These are phyloP conservation scores for Vitis vinifera DNA, from an alignment of 164 flowering plant species.

Conservation along the genomic window DNA sequence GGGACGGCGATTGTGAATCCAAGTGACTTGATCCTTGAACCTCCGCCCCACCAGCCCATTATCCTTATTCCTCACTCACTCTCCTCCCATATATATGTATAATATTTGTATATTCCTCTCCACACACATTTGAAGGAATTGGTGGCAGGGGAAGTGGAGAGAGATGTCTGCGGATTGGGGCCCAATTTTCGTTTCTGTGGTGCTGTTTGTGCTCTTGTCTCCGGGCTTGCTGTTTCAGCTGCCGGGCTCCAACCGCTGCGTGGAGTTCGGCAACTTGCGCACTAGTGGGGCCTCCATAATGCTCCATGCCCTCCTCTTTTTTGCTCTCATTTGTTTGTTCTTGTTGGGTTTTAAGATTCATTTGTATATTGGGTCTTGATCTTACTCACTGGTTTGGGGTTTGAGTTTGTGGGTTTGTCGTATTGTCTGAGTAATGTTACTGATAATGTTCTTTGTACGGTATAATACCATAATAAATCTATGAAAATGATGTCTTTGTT, in stretches of 20 bases:
- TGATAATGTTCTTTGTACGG: too few relatives aligned
- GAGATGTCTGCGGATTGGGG: slow-evolving; percentile 42
- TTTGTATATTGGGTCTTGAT: slow-evolving; percentile 36
- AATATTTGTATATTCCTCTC: background rate
- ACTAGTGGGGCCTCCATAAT: slow-evolving; percentile 40
- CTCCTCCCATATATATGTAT: background rate
- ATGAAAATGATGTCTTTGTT: too few relatives aligned
- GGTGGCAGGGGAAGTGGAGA: background rate
- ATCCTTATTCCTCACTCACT: background rate
- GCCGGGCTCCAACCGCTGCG: slow-evolving; percentile 29
- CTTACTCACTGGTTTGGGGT: too few relatives aligned
- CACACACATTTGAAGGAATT: background rate
- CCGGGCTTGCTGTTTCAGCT: slow-evolving; percentile 51
- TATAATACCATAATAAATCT: too few relatives aligned
- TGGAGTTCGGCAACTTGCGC: slow-evolving; percentile 46
- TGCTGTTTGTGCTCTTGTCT: slow-evolving; percentile 41
- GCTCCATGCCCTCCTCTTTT: slow-evolving; percentile 40
- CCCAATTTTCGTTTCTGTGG: slow-evolving; percentile 40
- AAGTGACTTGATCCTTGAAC: slow-evolving; percentile 11
- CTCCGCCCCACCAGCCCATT: slow-evolving; percentile 10
- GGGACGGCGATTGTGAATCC: slow-evolving; percentile 20
- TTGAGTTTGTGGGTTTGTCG: too few relatives aligned
- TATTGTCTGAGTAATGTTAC: too few relatives aligned
- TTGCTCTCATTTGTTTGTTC: slow-evolving; percentile 44
- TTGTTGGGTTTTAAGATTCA: slow-evolving; percentile 42